Evolutionary conservation across 129 eudicot genomes (phyloP), one percentile per base, ranked within the genome.

Genomic region (Flaveria linearis): DNA sequence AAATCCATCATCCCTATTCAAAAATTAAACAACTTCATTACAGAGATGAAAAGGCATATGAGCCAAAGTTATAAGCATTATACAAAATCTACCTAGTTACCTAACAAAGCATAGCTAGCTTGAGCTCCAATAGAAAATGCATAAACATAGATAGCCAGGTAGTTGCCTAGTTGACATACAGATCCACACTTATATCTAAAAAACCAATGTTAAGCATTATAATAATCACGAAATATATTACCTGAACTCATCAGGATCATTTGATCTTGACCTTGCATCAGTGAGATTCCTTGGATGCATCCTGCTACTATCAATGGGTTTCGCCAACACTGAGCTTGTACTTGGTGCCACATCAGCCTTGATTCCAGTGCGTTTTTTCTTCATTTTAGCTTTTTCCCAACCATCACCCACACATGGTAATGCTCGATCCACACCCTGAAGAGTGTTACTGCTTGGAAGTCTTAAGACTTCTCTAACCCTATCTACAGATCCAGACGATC

Each of bases 331-430:
- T 65, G 90, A 74, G 78, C 86, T 74, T 82, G 88, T 82, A 75
- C 82, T 82, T 56, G 87, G 73, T 71, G 88, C 81, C 65, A 75
- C 78, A 57, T 92, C 97, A 64, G 83, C 78, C 84, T 92, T 92
- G 57, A 86, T 87, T 53, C 85, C 91, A 7, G 93, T 82, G 30
- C 97, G 96, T 73, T 87, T 92, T 74, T 87, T 92, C 88, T 89
- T 92, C 93, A 89, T 92, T 76, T 87, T 92, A 68, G 93, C 80
- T 81, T 87, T 92, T 78, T 92, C 97, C 97, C 97, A 92, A 80
- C 97, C 92, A 71, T 92, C 65, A 62, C 85, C 96, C 64, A 83
- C 84, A 36, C 78, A 60, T 33, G 95, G 76, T 43, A 76, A 50
- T 43, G 84, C 33, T 36, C 83, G 88, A 71, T 84, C 96, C 61